Percentiles rank a stretch among this genome's conserved stretches.
These are phyloP conservation scores for Planoprotostelium fungivorum DNA, from an alignment of 78 protist species.

Conservation along the genomic window DNA sequence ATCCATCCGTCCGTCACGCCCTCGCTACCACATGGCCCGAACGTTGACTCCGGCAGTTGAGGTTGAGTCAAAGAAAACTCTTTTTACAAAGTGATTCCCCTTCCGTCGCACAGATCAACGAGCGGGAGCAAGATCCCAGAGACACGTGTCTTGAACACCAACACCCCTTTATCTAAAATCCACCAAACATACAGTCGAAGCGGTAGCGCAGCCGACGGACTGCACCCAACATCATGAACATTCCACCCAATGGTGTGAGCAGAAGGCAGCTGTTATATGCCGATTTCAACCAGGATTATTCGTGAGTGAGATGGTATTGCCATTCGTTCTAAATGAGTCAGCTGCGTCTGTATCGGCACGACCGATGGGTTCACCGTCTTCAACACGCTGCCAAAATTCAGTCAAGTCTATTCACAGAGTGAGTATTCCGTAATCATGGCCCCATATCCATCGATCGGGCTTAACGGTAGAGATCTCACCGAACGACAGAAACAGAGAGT, in stretches of 20 bases:
- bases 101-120: background rate
- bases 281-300: constrained; percentile 76
- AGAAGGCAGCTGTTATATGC: constrained; percentile 19
- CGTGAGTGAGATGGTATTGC: constrained; percentile 1
- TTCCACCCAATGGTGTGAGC: background rate
- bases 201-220: too few species aligned
- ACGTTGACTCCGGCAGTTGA: background rate
- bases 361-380: constrained; percentile 82
- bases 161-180: too few species aligned
- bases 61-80: background rate
- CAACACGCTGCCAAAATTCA: constrained; percentile 87
- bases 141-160: background rate
- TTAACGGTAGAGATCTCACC: constrained; percentile 14
- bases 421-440: background rate
- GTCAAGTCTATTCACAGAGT: constrained; percentile 57
- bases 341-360: constrained; percentile 91
- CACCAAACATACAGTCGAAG: too few species aligned
- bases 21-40: too few species aligned
- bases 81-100: background rate
- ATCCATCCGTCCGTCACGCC: too few species aligned
- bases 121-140: too few species aligned
- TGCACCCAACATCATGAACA: too few species aligned
- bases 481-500: constrained; percentile 75
- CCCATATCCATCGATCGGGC: background rate
- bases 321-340: constrained; percentile 1